These are phyloP conservation scores for Durotheca rogersii DNA, from an alignment of 495 filamentous ascomycete species.

Conservation along the genomic window DNA sequence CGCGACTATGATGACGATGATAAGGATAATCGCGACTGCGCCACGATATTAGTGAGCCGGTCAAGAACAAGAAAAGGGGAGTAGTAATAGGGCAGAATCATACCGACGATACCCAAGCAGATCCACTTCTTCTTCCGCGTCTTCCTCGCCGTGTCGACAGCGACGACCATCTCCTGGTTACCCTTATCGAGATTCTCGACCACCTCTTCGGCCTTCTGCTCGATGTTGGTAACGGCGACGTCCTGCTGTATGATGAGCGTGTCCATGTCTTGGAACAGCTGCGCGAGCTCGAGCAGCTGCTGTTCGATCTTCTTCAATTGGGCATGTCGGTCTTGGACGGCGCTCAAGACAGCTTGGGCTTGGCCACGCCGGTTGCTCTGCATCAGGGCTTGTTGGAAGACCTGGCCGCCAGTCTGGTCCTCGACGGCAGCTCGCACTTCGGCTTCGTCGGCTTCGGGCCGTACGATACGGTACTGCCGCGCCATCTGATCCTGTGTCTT, in stretches of 20 bases:
- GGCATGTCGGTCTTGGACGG: slow-evolving; percentile 79
- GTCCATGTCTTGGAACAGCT: slow-evolving; percentile 84
- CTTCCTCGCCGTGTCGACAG: slow-evolving; percentile 74
- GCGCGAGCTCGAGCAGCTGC: slow-evolving; percentile 79
- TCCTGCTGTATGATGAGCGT: slow-evolving; percentile 82
- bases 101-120: slow-evolving; percentile 78
- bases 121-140: slow-evolving; percentile 98
- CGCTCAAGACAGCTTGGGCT: slow-evolving; percentile 71
- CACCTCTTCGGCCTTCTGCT: slow-evolving; percentile 77
- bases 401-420: slow-evolving; percentile 64
- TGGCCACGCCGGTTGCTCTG: slow-evolving; percentile 73
- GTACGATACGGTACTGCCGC: slow-evolving; percentile 86
- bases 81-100: slow-evolving; percentile 42
- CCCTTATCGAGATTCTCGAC: slow-evolving; percentile 75
- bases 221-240: slow-evolving; percentile 69
- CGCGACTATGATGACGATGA: slow-evolving; percentile 53
- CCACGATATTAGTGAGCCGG: slow-evolving; percentile 21
- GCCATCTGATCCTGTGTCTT: slow-evolving; percentile 78
- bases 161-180: slow-evolving; percentile 74
- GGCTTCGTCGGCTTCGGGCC: slow-evolving; percentile 76
- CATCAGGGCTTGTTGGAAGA: slow-evolving; percentile 81
- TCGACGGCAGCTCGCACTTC: slow-evolving; percentile 78
- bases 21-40: slow-evolving; percentile 50
- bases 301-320: slow-evolving; percentile 89
- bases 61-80: background rate